phyloP scores from a whole-genome alignment of 2,329 filamentous ascomycete genomes.

The Colletotrichum agaves region DNA sequence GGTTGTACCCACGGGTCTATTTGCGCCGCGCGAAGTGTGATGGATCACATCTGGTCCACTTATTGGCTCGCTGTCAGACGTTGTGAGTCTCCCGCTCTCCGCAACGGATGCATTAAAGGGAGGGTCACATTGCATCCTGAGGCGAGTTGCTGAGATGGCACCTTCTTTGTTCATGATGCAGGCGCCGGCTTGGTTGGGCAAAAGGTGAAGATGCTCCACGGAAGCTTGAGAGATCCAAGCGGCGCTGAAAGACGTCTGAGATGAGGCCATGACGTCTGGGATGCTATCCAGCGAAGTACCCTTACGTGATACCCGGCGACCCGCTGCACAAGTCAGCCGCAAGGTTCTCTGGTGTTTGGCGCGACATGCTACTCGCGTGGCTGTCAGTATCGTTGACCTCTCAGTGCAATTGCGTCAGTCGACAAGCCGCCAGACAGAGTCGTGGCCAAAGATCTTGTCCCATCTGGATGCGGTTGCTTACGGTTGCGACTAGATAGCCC shows the following conservation, averaged over 20 bases:
- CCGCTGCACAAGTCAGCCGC: conserved; percentile 1
- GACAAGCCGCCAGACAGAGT: neutral
- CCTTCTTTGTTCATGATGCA: conserved; percentile 4
- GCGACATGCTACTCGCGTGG: neutral
- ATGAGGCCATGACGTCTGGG: conserved; percentile 20
- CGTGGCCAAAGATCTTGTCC: neutral
- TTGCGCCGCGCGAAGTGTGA: conserved; percentile 4
- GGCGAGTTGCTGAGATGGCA: conserved; percentile 11
- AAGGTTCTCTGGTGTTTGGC: neutral
- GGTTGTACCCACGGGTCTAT: neutral
- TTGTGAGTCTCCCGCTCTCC: conserved; percentile 9
- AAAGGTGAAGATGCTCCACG: neutral
- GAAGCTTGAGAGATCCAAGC: neutral
- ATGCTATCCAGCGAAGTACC: neutral
- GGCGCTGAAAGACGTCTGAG: conserved; percentile 3
- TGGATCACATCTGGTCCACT: conserved; percentile 12
- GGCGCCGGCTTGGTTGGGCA: conserved; percentile 11
- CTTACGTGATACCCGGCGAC: neutral
- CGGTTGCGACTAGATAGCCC: conserved; percentile 5
- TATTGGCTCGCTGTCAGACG: conserved; percentile 1
- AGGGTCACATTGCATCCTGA: conserved; percentile 20
- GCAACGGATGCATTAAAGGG: conserved; percentile 9
- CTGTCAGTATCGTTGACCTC: neutral
- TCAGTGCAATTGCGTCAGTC: neutral
- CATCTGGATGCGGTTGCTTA: conserved; percentile 15